Evolutionary conservation across 2,329 filamentous ascomycete genomes (phyloP), one percentile per base, ranked within the genome.

Genomic region (Epichloe baconii): DNA sequence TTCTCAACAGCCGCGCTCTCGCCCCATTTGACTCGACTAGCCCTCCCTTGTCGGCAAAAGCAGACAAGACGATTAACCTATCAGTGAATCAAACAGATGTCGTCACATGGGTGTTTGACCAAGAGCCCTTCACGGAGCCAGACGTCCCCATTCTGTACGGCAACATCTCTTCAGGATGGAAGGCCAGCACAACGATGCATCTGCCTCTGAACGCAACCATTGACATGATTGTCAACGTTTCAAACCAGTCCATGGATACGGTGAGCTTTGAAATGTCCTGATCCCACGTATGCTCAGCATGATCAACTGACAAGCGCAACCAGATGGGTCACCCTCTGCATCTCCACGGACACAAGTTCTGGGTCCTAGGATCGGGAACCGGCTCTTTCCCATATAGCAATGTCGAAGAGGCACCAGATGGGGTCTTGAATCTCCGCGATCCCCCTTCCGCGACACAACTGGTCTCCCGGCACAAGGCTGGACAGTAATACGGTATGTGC

Each of bases 281-380:
- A 31, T 26, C 7, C 26, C 7, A 26, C 26, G 26, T 31, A 31
- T 31, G 26, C 26, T 4, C 26, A 31, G 8, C 26, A 31, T 31
- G 8, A 31, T 10, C 26, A 31, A 31, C 26, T 31, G 11, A 19
- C 19, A 14, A 48, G 5, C 3, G 34, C 6, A 14, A 17, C 10
- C 19, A 47, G 44, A 51, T 51, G 49, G 49, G 49, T 38, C 49
- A 51, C 19, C 49, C 49, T 17, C 19, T 51, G 15, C 49, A 51
- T 42, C 44, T 51, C 8, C 49, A 51, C 21, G 49, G 49, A 6
- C 49, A 51, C 49, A 51, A 51, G 44, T 51, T 51, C 38, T 51
- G 49, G 49, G 49, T 51, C 4, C 44, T 51, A 4, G 49, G 49
- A 3, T 47, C 43, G n/a, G 49, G 49, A 12, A n/a, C 17, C 12